A percentile compares a stretch with the other conserved stretches of the same genome.
Evolutionary conservation across 2,329 filamentous ascomycete species (phyloP).

Genomic region (Diaporthe ampelina): DNA sequence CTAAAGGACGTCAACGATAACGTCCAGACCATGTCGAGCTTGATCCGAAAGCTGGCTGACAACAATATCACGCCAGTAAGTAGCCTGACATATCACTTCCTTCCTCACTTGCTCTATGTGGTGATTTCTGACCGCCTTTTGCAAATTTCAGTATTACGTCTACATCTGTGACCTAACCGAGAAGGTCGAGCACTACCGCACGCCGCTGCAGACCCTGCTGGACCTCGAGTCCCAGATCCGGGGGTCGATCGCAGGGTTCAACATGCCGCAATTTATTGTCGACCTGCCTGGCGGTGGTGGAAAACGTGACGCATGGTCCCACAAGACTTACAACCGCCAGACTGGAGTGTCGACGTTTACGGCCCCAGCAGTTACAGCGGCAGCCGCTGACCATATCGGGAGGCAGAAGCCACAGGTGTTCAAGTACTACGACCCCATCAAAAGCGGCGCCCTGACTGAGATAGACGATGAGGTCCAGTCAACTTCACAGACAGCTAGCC

Average conservation of each 20-base stretch:
- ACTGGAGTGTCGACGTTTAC: slow-evolving; percentile 68
- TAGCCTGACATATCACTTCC: not conserved
- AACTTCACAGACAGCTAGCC: too few species aligned
- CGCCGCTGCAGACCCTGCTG: slow-evolving; percentile 70
- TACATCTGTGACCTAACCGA: slow-evolving; percentile 76
- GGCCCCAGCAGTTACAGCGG: slow-evolving; percentile 65
- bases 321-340: slow-evolving; percentile 64
- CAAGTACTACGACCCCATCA: slow-evolving; percentile 69
- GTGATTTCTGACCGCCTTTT: too few species aligned
- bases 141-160: slow-evolving; percentile 68
- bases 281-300: slow-evolving; percentile 75
- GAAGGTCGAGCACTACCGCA: slow-evolving; percentile 73
- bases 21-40: slow-evolving; percentile 62
- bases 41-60: slow-evolving; percentile 68
- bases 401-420: slow-evolving; percentile 62
- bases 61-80: slow-evolving; percentile 70
- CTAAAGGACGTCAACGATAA: slow-evolving; percentile 72
- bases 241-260: slow-evolving; percentile 73
- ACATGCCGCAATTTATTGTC: slow-evolving; percentile 73
- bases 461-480: too few species aligned
- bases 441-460: too few species aligned
- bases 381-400: slow-evolving; percentile 56
- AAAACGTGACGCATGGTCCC: slow-evolving; percentile 70
- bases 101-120: too few species aligned
- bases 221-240: slow-evolving; percentile 70